Base-by-base conservation (phyloP, 495 filamentous ascomycete genomes). In the Sporormia fimetaria region DNA sequence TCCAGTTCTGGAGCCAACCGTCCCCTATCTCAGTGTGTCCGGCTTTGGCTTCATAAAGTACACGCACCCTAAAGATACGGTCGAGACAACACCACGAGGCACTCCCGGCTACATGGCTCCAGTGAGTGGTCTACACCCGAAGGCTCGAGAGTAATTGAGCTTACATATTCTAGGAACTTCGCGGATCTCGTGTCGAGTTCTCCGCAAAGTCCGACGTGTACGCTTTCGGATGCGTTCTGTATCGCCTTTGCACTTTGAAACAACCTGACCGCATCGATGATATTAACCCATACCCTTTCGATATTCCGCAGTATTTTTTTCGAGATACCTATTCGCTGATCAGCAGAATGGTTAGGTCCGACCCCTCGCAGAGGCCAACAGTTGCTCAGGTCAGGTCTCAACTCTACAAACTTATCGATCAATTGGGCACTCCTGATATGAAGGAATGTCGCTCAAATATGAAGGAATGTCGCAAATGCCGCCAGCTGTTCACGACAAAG, bases 141-240 rank as follows among this genome's bases (percentile, higher is more conserved):
- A 16, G 11, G 17, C 16, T 4, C 23, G 31, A 42, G 16, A n/a
- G n/a, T 21, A 4, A 33, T 21, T 3, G 6, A 22, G 16, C 18
- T 10, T 6, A 2, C 16, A 31, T 11, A 18, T 12, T 4, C 15
- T 14, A 44, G 42, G 42, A 44, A 12, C 37, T 44, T 9, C 33
- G 17, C 9, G 17, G 17, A 9, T 20, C 2, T 3, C 9, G 17
- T 15, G 42, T 27, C 16, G 33, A 23, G 10, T 44, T 44, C 24
- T 44, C 42, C 3, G 21, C 23, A 14, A 44, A 37, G 12, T 44
- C 42, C 6, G 42, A 44, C 34, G 23, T 44, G 11, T 37, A 44
- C 21, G 42, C 42, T 9, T 37, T 44, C 15, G 33, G 42, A 25
- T 44, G 25, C 17, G 25, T 37, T 16, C 34, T 37, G 9, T 44